A percentile compares a stretch with the other conserved stretches of the same genome.
These are phyloP conservation scores for Dalbergia cochinchinensis DNA, from an alignment of 306 rosid species.

Conservation along the genomic window DNA sequence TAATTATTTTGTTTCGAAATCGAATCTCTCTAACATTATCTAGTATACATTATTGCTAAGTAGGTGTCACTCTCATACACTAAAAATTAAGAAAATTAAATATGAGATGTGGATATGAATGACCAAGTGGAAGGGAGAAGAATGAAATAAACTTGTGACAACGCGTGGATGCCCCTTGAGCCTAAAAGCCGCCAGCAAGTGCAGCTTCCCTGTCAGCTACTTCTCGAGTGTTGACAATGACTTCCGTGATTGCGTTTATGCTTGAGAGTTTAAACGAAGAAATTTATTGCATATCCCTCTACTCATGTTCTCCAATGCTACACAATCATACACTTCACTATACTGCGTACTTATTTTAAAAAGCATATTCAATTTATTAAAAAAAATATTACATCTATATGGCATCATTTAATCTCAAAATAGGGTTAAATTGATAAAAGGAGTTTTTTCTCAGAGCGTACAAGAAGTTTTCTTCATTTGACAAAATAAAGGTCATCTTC, in stretches of 20 bases:
- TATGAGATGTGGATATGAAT: not conserved
- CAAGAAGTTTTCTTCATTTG: too few relatives aligned
- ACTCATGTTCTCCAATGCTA: too few relatives aligned
- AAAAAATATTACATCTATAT: too few relatives aligned
- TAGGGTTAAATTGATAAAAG: too few relatives aligned
- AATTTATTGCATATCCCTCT: not conserved
- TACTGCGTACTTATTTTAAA: too few relatives aligned
- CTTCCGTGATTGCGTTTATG: conserved; percentile 6
- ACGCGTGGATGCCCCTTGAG: not conserved
- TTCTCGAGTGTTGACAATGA: conserved; percentile 28
- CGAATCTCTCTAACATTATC: not conserved
- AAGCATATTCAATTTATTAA: too few relatives aligned
- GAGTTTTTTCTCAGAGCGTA: too few relatives aligned
- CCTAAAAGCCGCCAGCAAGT: conserved; percentile 26
- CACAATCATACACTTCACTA: too few relatives aligned
- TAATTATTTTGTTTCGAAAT: not conserved
- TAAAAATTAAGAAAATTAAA: not conserved
- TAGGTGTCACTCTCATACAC: not conserved
- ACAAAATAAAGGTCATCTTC: too few relatives aligned
- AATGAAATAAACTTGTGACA: conserved; percentile 17
- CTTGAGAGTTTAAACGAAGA: not conserved
- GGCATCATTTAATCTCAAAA: too few relatives aligned
- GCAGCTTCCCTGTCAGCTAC: not conserved
- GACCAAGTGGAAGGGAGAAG: not conserved
- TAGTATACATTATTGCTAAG: not conserved